phyloP scores from a whole-genome alignment of 2,329 filamentous ascomycete species.

The Trichoderma afroharzianum region DNA sequence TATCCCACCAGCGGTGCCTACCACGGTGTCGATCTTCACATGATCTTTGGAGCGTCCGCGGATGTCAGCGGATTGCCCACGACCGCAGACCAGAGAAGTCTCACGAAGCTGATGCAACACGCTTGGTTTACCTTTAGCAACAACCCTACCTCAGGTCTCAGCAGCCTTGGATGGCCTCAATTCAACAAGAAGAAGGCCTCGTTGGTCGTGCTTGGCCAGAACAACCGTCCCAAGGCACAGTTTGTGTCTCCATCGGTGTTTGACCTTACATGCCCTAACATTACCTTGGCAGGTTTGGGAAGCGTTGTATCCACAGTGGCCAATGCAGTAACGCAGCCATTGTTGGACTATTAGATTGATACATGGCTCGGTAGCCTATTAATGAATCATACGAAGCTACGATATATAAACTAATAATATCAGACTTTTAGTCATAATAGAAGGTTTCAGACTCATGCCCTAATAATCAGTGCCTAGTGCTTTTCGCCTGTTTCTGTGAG shows the following conservation, averaged over 20 bases:
- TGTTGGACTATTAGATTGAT: not conserved
- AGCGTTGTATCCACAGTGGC: not conserved
- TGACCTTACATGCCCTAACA: slow-evolving; percentile 24
- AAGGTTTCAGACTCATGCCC: not conserved
- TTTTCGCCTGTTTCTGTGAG: not conserved
- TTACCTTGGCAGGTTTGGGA: slow-evolving; percentile 24
- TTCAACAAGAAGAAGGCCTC: slow-evolving; percentile 21
- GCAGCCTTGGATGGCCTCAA: slow-evolving; percentile 24
- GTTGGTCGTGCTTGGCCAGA: slow-evolving; percentile 19
- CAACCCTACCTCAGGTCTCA: slow-evolving; percentile 36
- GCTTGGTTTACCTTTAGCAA: slow-evolving; percentile 41
- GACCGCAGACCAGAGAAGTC: slow-evolving; percentile 27
- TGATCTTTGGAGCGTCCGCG: slow-evolving; percentile 42
- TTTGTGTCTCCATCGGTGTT: slow-evolving; percentile 28
- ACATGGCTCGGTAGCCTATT: not conserved
- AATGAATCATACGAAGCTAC: not conserved
- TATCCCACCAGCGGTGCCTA: slow-evolving; percentile 46
- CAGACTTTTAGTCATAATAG: not conserved
- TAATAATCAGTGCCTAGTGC: not conserved
- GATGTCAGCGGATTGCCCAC: slow-evolving; percentile 38
- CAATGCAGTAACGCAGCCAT: not conserved
- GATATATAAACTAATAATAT: not conserved
- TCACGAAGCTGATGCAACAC: slow-evolving; percentile 37
- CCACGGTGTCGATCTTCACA: slow-evolving; percentile 46
- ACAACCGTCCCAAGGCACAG: slow-evolving; percentile 16